phyloP scores from a whole-genome alignment of 495 filamentous ascomycete genomes.

The Chaetomidium leptoderma region DNA sequence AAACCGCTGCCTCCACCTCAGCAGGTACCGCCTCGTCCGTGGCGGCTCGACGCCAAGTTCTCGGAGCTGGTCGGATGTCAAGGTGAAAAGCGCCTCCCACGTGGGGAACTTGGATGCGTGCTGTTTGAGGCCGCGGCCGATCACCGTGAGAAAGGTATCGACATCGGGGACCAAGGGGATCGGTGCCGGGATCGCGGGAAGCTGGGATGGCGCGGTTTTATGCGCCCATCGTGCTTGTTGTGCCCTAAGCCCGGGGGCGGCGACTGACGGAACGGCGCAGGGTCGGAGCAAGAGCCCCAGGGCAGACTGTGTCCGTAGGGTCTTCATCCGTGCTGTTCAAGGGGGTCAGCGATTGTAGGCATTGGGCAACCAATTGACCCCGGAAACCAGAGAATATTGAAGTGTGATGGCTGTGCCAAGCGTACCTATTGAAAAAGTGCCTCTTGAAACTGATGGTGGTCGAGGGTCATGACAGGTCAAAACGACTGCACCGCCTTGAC shows the following conservation, averaged over 20 bases:
- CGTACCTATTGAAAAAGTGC: conserved; percentile 22
- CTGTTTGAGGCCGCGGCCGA: conserved; percentile 77
- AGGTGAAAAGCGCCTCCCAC: conserved; percentile 83
- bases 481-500: conserved; percentile 9
- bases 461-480: conserved; percentile 21
- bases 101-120: conserved; percentile 78
- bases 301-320: conserved; percentile 27
- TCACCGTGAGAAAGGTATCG: conserved; percentile 81
- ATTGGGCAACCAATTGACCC: background rate
- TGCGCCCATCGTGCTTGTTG: conserved; percentile 33
- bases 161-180: conserved; percentile 85
- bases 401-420: background rate
- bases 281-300: conserved; percentile 34
- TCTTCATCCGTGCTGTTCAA: conserved; percentile 29
- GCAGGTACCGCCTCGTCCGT: conserved; percentile 72
- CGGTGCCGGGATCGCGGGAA: conserved; percentile 57
- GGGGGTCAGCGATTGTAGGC: background rate
- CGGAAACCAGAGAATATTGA: background rate
- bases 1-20: conserved; percentile 82
- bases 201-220: conserved; percentile 34
- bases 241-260: conserved; percentile 24
- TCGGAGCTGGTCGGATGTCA: conserved; percentile 69
- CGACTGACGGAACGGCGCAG: conserved; percentile 16
- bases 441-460: conserved; percentile 7
- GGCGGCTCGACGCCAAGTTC: conserved; percentile 83